Base-by-base conservation (phyloP, 176 grass and related monocot species). In the Cenchrus purpureus region DNA sequence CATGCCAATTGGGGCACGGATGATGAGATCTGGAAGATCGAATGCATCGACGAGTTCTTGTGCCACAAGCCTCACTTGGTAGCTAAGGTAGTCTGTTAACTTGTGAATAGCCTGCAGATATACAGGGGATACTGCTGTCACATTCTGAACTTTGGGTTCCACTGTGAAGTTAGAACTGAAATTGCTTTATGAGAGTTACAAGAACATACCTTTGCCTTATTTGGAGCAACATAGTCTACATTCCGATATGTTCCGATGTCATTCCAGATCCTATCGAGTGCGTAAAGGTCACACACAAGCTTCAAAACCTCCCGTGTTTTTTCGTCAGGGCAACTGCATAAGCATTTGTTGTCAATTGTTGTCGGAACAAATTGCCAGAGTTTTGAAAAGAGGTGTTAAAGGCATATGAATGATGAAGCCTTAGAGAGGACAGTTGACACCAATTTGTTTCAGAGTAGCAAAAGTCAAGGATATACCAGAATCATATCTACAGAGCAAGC, bases 181-280 rank as follows among this genome's bases (percentile, higher is more conserved):
- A 57, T 10, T 79, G 51, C 29, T 62, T 11, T 25, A 48, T 50
- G 44, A 44, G 20, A 28, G 13, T 64, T 70, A 67, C 1, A 73
- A 51, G 55, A 55, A 85, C 75, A 80, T 61, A 95, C 97, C 89
- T 99, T 99, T 54, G 97, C 97, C 91, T 99, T 99, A 22, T 99
- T 96, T 53, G 97, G 97, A 55, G 97, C 97, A 1, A 99, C 91
- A 25, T 99, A 99, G 12, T 99, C 97, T 0, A 96, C 93, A 68
- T 99, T 99, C 49, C 91, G 71, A 55, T 99, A 99, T 31, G 97
- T 99, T 66, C 97, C 97, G 2, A 96, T 96, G 65, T 99, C 93
- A 29, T 94, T 94, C 97, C 97, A 99, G 63, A 99, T 99, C 79
- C 97, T 87, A 57, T 96, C 97, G 43, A 96, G 88, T 11, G 93